Percentiles rank a stretch among this genome's conserved stretches.
Conservation (phyloP, 164 flowering plant species). For the Paratinospora sagittata region DNA sequence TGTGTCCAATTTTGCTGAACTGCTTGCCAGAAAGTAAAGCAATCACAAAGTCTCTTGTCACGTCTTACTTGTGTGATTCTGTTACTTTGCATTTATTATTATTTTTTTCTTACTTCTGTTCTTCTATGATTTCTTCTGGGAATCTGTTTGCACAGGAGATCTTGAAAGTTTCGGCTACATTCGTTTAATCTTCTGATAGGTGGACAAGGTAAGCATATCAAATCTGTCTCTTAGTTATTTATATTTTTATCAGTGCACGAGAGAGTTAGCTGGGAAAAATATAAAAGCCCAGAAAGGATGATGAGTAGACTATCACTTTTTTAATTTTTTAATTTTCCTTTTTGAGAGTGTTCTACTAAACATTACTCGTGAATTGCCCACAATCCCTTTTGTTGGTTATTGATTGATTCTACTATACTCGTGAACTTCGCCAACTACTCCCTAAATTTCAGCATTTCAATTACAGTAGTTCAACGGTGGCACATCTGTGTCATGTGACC, state of each 20-base stretch:
- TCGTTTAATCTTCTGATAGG: conserved; percentile 7
- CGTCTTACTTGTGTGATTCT: not conserved
- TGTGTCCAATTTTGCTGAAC: conserved; percentile 5
- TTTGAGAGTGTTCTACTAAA: not conserved
- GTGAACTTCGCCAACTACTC: not conserved
- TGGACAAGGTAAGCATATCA: conserved; percentile 4
- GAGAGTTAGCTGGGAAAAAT: not conserved
- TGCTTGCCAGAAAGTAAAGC: conserved; percentile 11
- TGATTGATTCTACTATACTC: not conserved
- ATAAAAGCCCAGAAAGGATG: not conserved
- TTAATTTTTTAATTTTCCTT: not conserved
- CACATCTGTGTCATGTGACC: too few relatives aligned
- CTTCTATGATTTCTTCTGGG: conserved; percentile 2
- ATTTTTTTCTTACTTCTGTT: not conserved
- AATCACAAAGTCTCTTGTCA: conserved; percentile 1
- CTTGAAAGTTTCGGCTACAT: not conserved
- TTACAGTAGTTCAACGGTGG: too few relatives aligned
- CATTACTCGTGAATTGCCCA: conserved; percentile 2
- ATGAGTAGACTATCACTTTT: not conserved
- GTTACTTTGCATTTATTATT: not conserved
- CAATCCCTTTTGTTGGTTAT: not conserved
- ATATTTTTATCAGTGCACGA: not conserved
- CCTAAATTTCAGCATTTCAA: not conserved
- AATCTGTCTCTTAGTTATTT: not conserved
- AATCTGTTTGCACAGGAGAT: conserved; percentile 10